Conservation (phyloP, 2,329 filamentous ascomycete species). For the Laburnicola sp. region DNA sequence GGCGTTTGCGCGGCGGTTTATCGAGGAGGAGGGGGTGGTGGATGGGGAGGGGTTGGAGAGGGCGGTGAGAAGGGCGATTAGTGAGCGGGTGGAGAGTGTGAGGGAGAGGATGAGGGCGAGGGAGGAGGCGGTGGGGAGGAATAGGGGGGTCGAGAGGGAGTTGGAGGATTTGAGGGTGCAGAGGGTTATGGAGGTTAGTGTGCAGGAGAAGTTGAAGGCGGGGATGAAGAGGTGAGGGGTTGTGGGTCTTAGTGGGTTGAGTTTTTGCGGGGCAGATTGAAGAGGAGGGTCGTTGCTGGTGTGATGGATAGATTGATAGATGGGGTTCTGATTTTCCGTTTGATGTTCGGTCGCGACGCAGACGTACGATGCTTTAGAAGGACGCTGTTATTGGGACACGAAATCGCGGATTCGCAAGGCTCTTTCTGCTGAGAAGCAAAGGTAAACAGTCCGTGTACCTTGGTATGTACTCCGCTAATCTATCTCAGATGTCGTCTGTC, state of each 20-base stretch:
- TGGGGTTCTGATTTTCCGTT: no score
- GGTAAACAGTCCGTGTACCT: no score
- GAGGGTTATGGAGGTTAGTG: constrained; percentile 51
- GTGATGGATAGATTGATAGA: no score
- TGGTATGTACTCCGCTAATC: no score
- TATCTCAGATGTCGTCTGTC: neutral
- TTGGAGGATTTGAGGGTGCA: constrained; percentile 49
- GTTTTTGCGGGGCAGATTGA: no score
- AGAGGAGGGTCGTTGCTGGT: no score
- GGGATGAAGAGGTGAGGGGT: constrained; percentile 36
- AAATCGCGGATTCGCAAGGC: no score
- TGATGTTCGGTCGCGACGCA: no score
- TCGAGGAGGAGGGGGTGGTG: constrained; percentile 41
- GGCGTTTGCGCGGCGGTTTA: constrained; percentile 47
- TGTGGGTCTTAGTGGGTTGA: no score
- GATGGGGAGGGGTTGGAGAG: constrained; percentile 42
- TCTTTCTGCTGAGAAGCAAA: no score
- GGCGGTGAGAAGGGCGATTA: constrained; percentile 39
- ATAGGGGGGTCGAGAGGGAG: constrained; percentile 49
- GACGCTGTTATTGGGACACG: no score
- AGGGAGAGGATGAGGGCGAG: constrained; percentile 46
- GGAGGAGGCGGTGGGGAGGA: constrained; percentile 46
- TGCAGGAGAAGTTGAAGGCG: constrained; percentile 46
- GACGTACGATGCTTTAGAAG: no score
- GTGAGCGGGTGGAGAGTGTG: constrained; percentile 41